These are phyloP conservation scores for Sanguinoderma infundibulare DNA, from an alignment of 1,284 basidiomycete species.

Conservation along the genomic window DNA sequence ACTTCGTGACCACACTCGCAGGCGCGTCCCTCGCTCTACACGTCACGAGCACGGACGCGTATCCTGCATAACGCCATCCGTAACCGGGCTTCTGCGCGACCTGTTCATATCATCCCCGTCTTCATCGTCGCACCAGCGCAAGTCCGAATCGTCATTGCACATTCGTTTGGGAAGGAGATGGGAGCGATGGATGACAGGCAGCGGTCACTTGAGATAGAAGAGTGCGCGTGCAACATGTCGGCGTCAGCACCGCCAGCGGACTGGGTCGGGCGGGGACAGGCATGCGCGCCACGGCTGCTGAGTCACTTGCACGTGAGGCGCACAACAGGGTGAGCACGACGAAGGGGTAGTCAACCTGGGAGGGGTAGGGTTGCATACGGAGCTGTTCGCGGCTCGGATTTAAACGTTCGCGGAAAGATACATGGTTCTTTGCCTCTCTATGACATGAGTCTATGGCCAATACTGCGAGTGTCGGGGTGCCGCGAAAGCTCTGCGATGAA, in stretches of 20 bases:
- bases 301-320: slow-evolving; percentile 59
- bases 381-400: slow-evolving; percentile 54
- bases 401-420: slow-evolving; percentile 6
- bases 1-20: slow-evolving; percentile 54
- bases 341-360: slow-evolving; percentile 47
- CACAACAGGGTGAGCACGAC: slow-evolving; percentile 55
- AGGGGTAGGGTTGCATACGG: slow-evolving; percentile 65
- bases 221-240: slow-evolving; percentile 8
- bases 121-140: too few species aligned
- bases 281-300: slow-evolving; percentile 72
- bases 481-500: too few species aligned
- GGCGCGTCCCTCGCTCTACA: slow-evolving; percentile 58
- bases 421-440: too few species aligned
- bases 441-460: too few species aligned
- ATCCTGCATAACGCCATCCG: slow-evolving; percentile 48
- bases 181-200: slow-evolving; percentile 9
- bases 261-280: slow-evolving; percentile 57
- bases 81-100: slow-evolving; percentile 47
- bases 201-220: slow-evolving; percentile 11
- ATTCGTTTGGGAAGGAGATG: slow-evolving; percentile 2
- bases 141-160: neutral
- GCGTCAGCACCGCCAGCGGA: slow-evolving; percentile 34
- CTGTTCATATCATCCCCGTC: too few species aligned
- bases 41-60: slow-evolving; percentile 64
- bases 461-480: too few species aligned